These are phyloP conservation scores for Laetiporus sulphureus DNA, from an alignment of 1,284 basidiomycete species.

Conservation along the genomic window DNA sequence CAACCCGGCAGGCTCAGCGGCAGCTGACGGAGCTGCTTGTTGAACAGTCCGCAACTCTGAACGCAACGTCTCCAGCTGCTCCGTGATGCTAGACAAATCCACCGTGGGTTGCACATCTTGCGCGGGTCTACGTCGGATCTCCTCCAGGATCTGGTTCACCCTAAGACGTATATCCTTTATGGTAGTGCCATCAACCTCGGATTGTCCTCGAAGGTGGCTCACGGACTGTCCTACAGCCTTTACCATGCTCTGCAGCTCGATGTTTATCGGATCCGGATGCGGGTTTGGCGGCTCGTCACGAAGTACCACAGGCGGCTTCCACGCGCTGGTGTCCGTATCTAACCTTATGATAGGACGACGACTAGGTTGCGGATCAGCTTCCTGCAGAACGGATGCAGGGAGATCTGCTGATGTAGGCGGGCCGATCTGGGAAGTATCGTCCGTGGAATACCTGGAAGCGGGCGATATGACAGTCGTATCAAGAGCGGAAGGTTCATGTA, in stretches of 20 bases:
- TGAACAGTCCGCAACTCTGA: slow-evolving; percentile 12
- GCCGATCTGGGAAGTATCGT: slow-evolving; percentile 1
- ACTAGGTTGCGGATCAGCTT: background rate
- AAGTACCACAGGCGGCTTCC: slow-evolving; percentile 1
- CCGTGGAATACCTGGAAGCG: slow-evolving; percentile 19
- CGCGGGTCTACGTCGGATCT: slow-evolving; percentile 9
- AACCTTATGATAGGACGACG: slow-evolving; percentile 5
- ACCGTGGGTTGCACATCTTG: background rate
- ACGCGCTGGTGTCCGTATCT: slow-evolving; percentile 1
- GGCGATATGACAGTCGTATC: slow-evolving; percentile 22
- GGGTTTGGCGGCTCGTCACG: background rate
- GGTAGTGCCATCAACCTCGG: slow-evolving; percentile 11
- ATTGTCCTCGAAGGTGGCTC: too few relatives aligned
- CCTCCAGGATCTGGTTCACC: slow-evolving; percentile 19
- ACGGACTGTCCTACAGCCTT: too few relatives aligned
- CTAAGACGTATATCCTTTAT: slow-evolving; percentile 18
- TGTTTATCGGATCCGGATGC: background rate
- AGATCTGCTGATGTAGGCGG: background rate
- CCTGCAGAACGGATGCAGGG: background rate
- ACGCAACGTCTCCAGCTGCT: slow-evolving; percentile 19
- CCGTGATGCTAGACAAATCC: slow-evolving; percentile 10
- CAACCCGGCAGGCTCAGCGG: slow-evolving; percentile 1
- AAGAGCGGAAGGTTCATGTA: too few relatives aligned
- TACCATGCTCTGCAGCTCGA: too few relatives aligned
- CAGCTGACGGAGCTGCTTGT: slow-evolving; percentile 1